Conservation (phyloP, 441 rosid species). For the Euphorbia schlechtendalii region DNA sequence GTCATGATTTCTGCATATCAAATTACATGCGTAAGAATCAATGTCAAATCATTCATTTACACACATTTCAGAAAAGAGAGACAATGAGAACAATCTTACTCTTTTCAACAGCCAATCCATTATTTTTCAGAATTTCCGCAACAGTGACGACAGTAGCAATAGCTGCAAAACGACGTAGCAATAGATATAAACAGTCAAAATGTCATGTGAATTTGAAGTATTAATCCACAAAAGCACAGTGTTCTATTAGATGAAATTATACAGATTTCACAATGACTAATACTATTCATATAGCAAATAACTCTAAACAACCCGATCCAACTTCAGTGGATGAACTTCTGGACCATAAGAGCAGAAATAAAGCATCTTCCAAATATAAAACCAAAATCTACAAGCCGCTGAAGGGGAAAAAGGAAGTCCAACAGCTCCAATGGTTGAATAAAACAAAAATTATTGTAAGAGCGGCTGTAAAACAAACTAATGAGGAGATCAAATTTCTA, state of each 20-base stretch:
- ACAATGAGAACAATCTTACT: conserved; percentile 28
- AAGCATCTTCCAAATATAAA: background rate
- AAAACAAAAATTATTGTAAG: background rate
- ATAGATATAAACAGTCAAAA: background rate
- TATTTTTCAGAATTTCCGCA: conserved; percentile 71
- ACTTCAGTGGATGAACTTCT: no score
- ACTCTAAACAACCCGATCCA: background rate
- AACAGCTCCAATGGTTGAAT: background rate
- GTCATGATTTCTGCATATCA: conserved; percentile 65
- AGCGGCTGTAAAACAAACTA: background rate
- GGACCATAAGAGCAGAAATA: no score
- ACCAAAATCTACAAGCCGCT: background rate
- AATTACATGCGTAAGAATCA: conserved; percentile 5
- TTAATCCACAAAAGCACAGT: background rate
- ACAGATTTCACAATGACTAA: background rate
- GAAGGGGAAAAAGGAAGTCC: background rate
- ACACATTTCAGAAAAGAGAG: background rate
- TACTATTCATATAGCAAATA: background rate
- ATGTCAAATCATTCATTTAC: background rate
- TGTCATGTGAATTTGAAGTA: background rate
- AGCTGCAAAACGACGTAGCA: conserved; percentile 25
- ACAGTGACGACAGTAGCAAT: conserved; percentile 71
- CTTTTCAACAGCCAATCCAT: conserved; percentile 70
- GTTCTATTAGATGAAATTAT: background rate
- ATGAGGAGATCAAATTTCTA: background rate